phyloP scores from a whole-genome alignment of 1,284 basidiomycete genomes.

The Trametes sp. region DNA sequence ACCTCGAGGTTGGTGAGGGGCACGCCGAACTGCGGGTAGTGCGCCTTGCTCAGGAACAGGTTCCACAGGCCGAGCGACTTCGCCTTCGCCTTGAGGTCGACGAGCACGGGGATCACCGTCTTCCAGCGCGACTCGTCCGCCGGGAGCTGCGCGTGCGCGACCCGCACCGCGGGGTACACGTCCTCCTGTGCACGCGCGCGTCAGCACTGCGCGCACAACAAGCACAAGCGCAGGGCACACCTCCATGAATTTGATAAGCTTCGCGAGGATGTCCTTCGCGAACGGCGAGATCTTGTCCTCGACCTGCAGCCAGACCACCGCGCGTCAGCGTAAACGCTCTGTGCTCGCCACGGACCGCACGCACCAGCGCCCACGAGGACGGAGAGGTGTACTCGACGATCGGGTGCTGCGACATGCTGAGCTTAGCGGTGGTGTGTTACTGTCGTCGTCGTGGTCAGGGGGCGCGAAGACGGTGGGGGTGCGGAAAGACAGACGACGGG shows the following conservation, averaged over 20 bases:
- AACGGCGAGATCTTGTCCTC: slow-evolving; percentile 92
- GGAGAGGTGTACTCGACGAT: slow-evolving; percentile 78
- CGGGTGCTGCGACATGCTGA: slow-evolving; percentile 64
- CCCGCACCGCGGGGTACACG: slow-evolving; percentile 78
- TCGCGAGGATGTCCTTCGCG: slow-evolving; percentile 86
- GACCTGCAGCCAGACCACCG: slow-evolving; percentile 65
- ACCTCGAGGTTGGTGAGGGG: slow-evolving; percentile 94
- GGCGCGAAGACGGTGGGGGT: not conserved
- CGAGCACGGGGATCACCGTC: slow-evolving; percentile 82
- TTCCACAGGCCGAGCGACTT: slow-evolving; percentile 95
- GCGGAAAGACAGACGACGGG: not conserved
- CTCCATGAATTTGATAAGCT: slow-evolving; percentile 87
- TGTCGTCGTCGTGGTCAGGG: not conserved
- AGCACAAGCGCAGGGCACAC: slow-evolving; percentile 46
- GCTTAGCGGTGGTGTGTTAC: not conserved
- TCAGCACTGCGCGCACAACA: not conserved
- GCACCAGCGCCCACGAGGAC: slow-evolving; percentile 84
- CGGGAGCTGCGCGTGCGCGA: slow-evolving; percentile 88
- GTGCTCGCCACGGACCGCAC: not conserved
- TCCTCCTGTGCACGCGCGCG: slow-evolving; percentile 72
- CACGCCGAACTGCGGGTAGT: slow-evolving; percentile 91
- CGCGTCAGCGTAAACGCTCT: not conserved
- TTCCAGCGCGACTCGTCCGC: slow-evolving; percentile 84
- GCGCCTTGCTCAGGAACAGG: slow-evolving; percentile 92
- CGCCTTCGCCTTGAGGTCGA: slow-evolving; percentile 89